phyloP scores from a whole-genome alignment of 257 asterid species.

The Lithospermum erythrorhizon region DNA sequence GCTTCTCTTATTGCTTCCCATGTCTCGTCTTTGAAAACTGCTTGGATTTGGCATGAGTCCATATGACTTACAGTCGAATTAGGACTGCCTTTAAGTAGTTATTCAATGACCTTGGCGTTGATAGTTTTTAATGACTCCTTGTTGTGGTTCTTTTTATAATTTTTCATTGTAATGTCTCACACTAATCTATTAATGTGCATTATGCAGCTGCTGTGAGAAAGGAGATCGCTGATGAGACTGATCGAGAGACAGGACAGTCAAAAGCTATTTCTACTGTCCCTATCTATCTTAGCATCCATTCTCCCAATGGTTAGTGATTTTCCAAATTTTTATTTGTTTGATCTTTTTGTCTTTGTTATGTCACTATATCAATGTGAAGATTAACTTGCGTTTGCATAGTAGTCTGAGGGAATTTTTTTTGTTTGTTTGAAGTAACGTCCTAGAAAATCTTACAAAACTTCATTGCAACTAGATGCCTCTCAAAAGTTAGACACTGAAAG shows the following conservation, averaged over 20 bases:
- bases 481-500: no score
- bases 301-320: slow-evolving; percentile 58
- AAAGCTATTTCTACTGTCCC: slow-evolving; percentile 86
- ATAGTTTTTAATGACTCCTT: neutral
- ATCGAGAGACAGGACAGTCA: slow-evolving; percentile 84
- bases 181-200: no score
- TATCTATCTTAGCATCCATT: slow-evolving; percentile 84
- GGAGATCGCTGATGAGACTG: slow-evolving; percentile 94
- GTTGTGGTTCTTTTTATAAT: neutral
- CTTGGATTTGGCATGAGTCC: neutral
- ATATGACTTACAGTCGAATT: neutral
- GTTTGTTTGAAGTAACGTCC: no score
- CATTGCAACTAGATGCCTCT: no score
- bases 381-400: no score
- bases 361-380: neutral
- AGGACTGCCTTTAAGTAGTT: neutral
- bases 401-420: no score
- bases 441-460: no score
- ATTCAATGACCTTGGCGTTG: no score
- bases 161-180: slow-evolving; percentile 1
- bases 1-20: no score
- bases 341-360: no score
- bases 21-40: neutral
- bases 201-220: slow-evolving; percentile 79
- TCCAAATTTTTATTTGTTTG: neutral